phyloP scores from a whole-genome alignment of 2,329 filamentous ascomycete genomes.

The Allantophomopsis lycopodina region DNA sequence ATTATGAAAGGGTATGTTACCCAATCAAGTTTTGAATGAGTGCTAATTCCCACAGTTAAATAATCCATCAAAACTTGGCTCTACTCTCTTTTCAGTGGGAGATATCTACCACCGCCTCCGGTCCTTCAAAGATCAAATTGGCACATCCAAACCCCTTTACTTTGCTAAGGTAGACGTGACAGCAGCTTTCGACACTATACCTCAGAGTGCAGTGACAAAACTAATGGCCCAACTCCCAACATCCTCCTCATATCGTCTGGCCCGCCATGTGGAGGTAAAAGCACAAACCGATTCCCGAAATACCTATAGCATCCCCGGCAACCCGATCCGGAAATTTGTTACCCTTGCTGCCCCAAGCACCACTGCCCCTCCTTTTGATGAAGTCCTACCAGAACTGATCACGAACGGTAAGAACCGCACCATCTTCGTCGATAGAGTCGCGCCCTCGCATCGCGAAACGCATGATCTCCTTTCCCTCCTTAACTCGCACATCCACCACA shows the following conservation, averaged over 20 bases:
- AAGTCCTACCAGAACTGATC: conserved; percentile 11
- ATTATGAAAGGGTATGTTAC: conserved; percentile 54
- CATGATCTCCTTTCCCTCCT: conserved; percentile 55
- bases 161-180: conserved; percentile 90
- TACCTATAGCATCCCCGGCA: conserved; percentile 2
- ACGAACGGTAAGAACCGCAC: conserved; percentile 37
- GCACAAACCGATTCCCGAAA: conserved; percentile 19
- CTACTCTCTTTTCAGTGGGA: conserved; percentile 66
- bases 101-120: conserved; percentile 68
- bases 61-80: conserved; percentile 52
- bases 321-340: conserved; percentile 15
- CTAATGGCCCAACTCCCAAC: conserved; percentile 46
- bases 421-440: conserved; percentile 61
- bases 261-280: conserved; percentile 62
- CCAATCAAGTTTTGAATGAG: conserved; percentile 2
- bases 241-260: conserved; percentile 52
- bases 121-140: conserved; percentile 44
- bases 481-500: conserved; percentile 66
- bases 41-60: conserved; percentile 19
- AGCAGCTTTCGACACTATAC: conserved; percentile 90
- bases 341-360: conserved; percentile 13
- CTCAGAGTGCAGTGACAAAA: conserved; percentile 58
- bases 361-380: conserved; percentile 15
- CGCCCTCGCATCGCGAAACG: conserved; percentile 40
- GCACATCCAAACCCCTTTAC: conserved; percentile 40